phyloP scores from a whole-genome alignment of 1,139 yeast species.

The Sugiyamaella japonica region DNA sequence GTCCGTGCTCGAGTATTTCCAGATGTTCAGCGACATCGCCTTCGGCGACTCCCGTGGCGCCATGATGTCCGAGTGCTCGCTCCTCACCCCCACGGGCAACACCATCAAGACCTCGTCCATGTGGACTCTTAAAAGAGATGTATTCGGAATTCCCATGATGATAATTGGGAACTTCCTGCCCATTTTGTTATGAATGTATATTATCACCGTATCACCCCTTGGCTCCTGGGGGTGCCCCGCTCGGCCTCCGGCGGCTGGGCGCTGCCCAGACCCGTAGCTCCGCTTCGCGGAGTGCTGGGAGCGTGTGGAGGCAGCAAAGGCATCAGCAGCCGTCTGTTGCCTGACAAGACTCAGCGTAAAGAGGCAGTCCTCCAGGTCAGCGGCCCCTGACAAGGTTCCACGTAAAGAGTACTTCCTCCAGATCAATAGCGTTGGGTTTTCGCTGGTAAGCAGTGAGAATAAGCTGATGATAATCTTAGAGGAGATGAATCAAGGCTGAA shows the following conservation, averaged over 20 bases:
- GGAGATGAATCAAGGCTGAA: no score
- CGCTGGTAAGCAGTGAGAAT: no score
- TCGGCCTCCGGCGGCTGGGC: constrained; percentile 12
- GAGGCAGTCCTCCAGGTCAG: no score
- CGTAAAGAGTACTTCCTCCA: no score
- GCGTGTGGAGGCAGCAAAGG: neutral
- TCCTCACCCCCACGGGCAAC: constrained; percentile 56
- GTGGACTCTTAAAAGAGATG: constrained; percentile 89
- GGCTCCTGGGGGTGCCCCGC: no score
- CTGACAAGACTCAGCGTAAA: no score
- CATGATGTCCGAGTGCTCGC: constrained; percentile 80
- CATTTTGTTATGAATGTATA: constrained; percentile 25
- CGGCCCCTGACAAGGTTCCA: no score
- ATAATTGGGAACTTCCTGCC: constrained; percentile 91
- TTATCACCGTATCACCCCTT: neutral
- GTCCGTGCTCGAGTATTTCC: constrained; percentile 84
- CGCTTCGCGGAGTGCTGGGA: constrained; percentile 1
- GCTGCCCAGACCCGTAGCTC: constrained; percentile 11
- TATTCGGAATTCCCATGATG: constrained; percentile 95
- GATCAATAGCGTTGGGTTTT: no score
- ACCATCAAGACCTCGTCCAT: constrained; percentile 69
- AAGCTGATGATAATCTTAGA: no score
- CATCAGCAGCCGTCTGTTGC: no score
- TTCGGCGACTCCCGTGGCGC: constrained; percentile 87
- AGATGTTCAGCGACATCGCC: constrained; percentile 78